phyloP scores from a whole-genome alignment of 106 monocot genomes.

The Apostasia shenzhenica region DNA sequence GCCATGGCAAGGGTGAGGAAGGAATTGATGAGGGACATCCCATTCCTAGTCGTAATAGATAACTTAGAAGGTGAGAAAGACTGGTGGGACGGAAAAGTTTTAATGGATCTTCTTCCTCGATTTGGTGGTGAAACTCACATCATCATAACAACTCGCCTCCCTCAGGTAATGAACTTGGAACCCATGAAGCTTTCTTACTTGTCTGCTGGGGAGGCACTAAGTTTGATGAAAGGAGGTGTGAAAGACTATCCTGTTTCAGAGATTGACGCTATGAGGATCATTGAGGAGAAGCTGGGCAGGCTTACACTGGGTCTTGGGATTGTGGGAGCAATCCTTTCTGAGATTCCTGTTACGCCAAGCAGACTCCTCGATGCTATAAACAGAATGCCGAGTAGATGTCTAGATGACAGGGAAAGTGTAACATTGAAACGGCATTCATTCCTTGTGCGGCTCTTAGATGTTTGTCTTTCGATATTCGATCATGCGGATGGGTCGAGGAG shows the following conservation, averaged over 20 bases:
- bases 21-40: conserved; percentile 78
- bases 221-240: conserved; percentile 79
- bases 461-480: conserved; percentile 91
- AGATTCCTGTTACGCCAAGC: conserved; percentile 78
- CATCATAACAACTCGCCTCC: conserved; percentile 79
- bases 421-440: conserved; percentile 38
- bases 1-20: conserved; percentile 68
- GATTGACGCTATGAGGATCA: conserved; percentile 68
- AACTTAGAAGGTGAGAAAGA: conserved; percentile 88
- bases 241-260: conserved; percentile 63
- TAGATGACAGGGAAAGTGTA: conserved; percentile 34
- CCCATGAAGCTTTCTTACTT: conserved; percentile 83
- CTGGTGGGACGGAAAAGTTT: conserved; percentile 78
- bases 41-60: conserved; percentile 78
- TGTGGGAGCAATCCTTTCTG: conserved; percentile 68
- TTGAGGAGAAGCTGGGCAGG: conserved; percentile 85
- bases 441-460: conserved; percentile 77
- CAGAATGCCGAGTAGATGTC: conserved; percentile 49
- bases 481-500: conserved; percentile 81
- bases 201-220: conserved; percentile 75
- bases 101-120: conserved; percentile 79
- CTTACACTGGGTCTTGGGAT: conserved; percentile 77
- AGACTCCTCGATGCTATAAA: conserved; percentile 85
- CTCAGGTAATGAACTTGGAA: conserved; percentile 77
- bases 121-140: conserved; percentile 88